Evolutionary conservation across 345 rosid genomes (phyloP).

Genomic region (Salix koriyanagi): DNA sequence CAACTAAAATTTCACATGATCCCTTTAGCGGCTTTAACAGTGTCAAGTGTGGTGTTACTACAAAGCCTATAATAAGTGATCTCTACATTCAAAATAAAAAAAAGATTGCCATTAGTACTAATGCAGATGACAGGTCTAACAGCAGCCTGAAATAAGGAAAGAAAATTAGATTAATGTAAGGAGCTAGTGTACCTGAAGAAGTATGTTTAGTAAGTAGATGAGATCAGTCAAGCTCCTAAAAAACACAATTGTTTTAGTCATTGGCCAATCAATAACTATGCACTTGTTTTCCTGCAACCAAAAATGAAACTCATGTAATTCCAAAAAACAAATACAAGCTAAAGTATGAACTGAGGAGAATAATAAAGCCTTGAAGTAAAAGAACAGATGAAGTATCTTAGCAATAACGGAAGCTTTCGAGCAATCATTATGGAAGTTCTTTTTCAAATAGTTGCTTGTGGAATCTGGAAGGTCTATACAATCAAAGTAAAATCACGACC

Average conservation of each 20-base stretch:
- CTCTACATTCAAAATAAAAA: neutral
- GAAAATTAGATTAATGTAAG: neutral
- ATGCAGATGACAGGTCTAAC: neutral
- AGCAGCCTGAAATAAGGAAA: neutral
- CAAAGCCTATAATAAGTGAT: neutral
- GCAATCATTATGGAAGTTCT: neutral
- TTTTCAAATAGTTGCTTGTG: neutral
- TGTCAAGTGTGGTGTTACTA: neutral
- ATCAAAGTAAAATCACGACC: neutral
- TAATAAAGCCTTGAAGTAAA: neutral
- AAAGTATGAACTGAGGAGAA: neutral
- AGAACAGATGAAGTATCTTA: neutral
- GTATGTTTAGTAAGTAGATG: slow-evolving; percentile 59
- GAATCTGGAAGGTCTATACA: neutral
- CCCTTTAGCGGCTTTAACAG: neutral
- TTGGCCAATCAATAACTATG: slow-evolving; percentile 43
- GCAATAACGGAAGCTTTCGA: neutral
- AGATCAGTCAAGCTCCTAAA: slow-evolving; percentile 62
- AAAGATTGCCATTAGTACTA: neutral
- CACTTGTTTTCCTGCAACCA: slow-evolving; percentile 51
- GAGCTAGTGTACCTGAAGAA: slow-evolving; percentile 62
- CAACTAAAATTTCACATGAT: neutral
- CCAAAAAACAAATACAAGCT: neutral
- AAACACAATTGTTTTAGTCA: slow-evolving; percentile 42
- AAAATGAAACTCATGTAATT: slow-evolving; percentile 7